Conservation (phyloP, 345 rosid genomes). For the Turritis glabra region DNA sequence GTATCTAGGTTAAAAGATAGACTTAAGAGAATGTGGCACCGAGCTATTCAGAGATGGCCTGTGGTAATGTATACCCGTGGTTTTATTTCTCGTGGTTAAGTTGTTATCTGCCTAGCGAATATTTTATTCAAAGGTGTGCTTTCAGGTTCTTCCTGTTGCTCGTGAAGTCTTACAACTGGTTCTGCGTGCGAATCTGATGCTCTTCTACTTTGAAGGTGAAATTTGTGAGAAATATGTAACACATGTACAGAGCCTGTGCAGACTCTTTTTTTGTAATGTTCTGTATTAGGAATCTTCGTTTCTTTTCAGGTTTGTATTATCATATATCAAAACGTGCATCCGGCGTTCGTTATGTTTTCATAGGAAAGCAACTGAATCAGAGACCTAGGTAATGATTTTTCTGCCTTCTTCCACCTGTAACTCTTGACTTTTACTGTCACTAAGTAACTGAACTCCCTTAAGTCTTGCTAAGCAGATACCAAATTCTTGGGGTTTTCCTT, state of each 20-base stretch:
- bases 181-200: slow-evolving; percentile 89
- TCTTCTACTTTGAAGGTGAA: slow-evolving; percentile 97
- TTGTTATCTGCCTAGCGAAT: background rate
- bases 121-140: slow-evolving; percentile 5
- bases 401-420: slow-evolving; percentile 12
- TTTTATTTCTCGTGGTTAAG: background rate
- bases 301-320: slow-evolving; percentile 71
- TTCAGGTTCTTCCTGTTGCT: slow-evolving; percentile 74
- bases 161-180: slow-evolving; percentile 77
- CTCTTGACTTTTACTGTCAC: background rate
- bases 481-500: slow-evolving; percentile 87
- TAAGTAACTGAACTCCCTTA: slow-evolving; percentile 24
- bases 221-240: background rate
- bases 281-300: background rate
- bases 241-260: background rate
- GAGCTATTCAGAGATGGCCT: slow-evolving; percentile 76
- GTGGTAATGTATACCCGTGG: slow-evolving; percentile 44
- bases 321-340: slow-evolving; percentile 90
- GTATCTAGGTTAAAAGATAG: slow-evolving; percentile 57
- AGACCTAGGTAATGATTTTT: slow-evolving; percentile 68
- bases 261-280: background rate
- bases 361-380: slow-evolving; percentile 91
- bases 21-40: slow-evolving; percentile 50
- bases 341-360: slow-evolving; percentile 82
- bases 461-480: slow-evolving; percentile 61